Conservation (phyloP, 768 basidiomycete genomes). For the Daedaleopsis sinensis region DNA sequence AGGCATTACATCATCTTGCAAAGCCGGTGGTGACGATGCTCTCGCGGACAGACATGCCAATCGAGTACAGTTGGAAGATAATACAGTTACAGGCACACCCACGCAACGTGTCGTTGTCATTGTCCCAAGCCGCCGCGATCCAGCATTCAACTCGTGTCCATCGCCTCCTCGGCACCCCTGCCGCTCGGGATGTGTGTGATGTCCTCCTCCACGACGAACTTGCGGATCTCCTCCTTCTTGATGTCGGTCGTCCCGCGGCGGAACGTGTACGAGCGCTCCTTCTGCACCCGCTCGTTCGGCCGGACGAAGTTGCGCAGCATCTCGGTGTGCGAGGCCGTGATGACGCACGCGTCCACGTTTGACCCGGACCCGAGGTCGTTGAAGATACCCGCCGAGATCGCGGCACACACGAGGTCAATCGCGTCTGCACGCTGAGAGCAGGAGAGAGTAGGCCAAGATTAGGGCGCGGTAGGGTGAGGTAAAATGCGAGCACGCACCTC, state of each 20-base stretch:
- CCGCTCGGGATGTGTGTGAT: slow-evolving; percentile 39
- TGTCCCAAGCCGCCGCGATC: not conserved
- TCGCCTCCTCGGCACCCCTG: slow-evolving; percentile 55
- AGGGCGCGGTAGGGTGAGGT: not conserved
- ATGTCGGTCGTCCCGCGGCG: slow-evolving; percentile 86
- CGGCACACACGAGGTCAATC: slow-evolving; percentile 78
- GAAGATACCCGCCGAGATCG: slow-evolving; percentile 96
- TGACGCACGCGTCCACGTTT: slow-evolving; percentile 97
- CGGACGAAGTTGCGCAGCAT: slow-evolving; percentile 93
- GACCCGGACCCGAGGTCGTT: slow-evolving; percentile 99
- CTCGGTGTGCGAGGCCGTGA: slow-evolving; percentile 84
- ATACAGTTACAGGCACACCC: slow-evolving; percentile 14
- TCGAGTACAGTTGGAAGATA: not conserved
- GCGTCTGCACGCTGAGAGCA: slow-evolving; percentile 71
- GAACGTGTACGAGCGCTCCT: slow-evolving; percentile 73
- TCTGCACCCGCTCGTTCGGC: slow-evolving; percentile 83
- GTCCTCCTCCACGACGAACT: slow-evolving; percentile 73
- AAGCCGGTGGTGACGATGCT: not conserved
- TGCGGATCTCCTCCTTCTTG: slow-evolving; percentile 79
- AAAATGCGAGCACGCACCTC: slow-evolving; percentile 49
- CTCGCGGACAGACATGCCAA: not conserved
- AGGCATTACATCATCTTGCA: not conserved
- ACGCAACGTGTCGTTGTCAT: not conserved
- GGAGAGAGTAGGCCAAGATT: not conserved
- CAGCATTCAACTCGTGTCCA: slow-evolving; percentile 71